Evolutionary conservation across 148 eudicot genomes (phyloP), one percentile per base, ranked within the genome.

Genomic region (Spergularia bocconei): DNA sequence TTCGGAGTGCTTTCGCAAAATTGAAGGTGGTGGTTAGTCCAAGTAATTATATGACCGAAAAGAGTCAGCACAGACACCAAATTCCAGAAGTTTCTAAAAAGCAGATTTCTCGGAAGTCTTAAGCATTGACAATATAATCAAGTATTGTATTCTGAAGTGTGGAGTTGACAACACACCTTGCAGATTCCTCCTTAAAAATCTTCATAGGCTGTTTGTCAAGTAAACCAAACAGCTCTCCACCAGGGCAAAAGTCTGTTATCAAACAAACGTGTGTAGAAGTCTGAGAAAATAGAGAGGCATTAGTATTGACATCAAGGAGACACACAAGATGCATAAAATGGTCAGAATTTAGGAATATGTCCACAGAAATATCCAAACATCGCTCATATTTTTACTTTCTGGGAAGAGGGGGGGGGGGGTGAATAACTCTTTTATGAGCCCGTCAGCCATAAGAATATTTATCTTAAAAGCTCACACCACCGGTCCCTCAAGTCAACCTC

Each of bases 171-270:
- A 50, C 71, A 15, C 86, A 95, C 98, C 98, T 92, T 62, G 98
- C 96, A 69, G 97, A 92, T 29, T 95, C 97, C 86, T 95, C 98
- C 79, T 81, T 90, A 59, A 95, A 92, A 20, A 95, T 67, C 82
- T 92, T 95, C 91, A 95, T 78, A 2, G 98, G 98, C 76, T 95
- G 98, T 83, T 86, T 90, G 87, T 95, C 97, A 82, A 95, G 98
- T 85, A 92, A 80, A 58, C 90, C 92, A 84, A 95, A 95, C 74
- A 95, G 81, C 81, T 95, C 98, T 80, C 98, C 98, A 65, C 98
- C 98, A 78, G 97, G 85, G 77, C 89, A 95, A 79, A 92, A 92
- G 91, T 95, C 98, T 7, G 98, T 95, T 77, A 95, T 92, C 86
- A 95, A 83, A 85, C 97, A 92, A 83, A 95, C 92, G 10, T 95